Conservation (phyloP, 228 moss, liverwort and hornwort species). For the Sphagnum magellanicum region DNA sequence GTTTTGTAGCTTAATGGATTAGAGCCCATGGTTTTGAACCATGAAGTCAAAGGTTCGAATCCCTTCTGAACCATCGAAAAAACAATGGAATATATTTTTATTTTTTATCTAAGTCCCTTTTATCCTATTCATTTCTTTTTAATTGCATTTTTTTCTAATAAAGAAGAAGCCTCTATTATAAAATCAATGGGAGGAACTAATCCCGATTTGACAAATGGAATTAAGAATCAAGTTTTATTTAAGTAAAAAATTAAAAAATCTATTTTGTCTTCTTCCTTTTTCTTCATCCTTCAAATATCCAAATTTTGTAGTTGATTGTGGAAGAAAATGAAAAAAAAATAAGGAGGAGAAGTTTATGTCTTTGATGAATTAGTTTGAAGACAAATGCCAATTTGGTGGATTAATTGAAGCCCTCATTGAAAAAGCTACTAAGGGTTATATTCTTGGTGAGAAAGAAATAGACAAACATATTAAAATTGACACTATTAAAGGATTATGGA, state of each 20-base stretch:
- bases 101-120: neutral
- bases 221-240: neutral
- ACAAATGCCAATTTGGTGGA: conserved; percentile 23
- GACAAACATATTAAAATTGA: too few species aligned
- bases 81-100: neutral
- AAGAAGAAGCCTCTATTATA: neutral
- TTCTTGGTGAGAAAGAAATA: too few species aligned
- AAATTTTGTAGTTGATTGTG: too few species aligned
- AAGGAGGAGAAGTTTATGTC: conserved; percentile 3
- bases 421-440: conserved; percentile 6
- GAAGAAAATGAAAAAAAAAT: neutral
- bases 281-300: too few species aligned
- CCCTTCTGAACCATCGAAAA: neutral
- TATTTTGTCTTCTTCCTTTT: neutral
- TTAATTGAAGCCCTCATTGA: conserved; percentile 22
- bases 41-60: conserved; percentile 5
- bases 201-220: neutral
- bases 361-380: conserved; percentile 21
- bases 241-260: neutral
- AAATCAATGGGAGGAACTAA: neutral
- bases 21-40: neutral
- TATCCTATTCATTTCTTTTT: neutral
- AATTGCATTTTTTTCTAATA: neutral
- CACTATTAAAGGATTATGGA: too few species aligned
- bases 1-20: conserved; percentile 2